Conservation (phyloP, 2,329 filamentous ascomycete genomes). For the Endoconidiophora polonica region DNA sequence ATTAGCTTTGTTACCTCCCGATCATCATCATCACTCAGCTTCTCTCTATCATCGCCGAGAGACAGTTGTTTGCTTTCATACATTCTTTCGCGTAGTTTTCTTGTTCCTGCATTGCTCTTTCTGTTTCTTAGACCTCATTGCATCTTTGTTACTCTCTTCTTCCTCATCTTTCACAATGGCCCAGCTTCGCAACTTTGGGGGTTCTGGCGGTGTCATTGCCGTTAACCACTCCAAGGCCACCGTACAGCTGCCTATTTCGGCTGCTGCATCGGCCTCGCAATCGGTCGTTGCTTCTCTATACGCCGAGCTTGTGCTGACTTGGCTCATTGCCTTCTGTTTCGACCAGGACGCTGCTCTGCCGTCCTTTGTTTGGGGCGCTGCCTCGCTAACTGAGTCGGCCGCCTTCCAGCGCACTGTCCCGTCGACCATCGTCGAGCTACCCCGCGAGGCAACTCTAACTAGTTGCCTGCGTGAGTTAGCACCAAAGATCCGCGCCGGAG, state of each 20-base stretch:
- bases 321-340: constrained; percentile 16
- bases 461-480: background rate
- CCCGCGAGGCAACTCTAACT: constrained; percentile 1
- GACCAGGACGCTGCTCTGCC: constrained; percentile 15
- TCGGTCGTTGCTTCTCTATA: constrained; percentile 2
- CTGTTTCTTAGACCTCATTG: no score
- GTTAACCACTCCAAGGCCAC: background rate
- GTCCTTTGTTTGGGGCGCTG: constrained; percentile 13
- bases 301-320: constrained; percentile 16
- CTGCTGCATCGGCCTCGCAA: background rate
- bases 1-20: background rate
- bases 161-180: constrained; percentile 9
- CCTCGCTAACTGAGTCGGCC: background rate
- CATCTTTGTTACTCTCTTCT: background rate
- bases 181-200: constrained; percentile 4
- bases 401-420: background rate
- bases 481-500: background rate
- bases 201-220: background rate
- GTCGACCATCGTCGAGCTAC: constrained; percentile 10
- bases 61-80: no score
- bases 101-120: background rate
- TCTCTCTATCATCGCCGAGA: background rate
- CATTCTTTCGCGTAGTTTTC: background rate
- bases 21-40: background rate
- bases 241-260: constrained; percentile 5